phyloP scores from a whole-genome alignment of 371 early-diverging fungal species.

The Mortierella sp. region DNA sequence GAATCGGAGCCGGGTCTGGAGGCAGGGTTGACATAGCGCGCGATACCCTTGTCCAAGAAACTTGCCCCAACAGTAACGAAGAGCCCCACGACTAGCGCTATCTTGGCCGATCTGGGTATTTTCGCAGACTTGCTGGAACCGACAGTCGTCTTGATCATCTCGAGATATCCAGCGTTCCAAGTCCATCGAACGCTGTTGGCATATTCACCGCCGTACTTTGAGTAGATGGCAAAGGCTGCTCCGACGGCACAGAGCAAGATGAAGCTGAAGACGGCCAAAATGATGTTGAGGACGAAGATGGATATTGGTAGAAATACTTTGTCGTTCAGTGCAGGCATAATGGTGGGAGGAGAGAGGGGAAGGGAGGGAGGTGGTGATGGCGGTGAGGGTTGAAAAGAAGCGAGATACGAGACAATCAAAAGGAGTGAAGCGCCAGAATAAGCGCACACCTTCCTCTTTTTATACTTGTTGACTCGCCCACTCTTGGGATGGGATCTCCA shows the following conservation, averaged over 20 bases:
- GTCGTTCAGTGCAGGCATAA: too few species aligned
- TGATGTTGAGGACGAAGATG: conserved; percentile 1
- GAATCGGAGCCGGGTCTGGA: too few species aligned
- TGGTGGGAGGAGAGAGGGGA: too few species aligned
- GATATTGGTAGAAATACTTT: conserved; percentile 7
- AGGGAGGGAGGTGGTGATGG: too few species aligned
- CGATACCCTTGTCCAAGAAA: conserved; percentile 1
- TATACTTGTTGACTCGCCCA: too few species aligned
- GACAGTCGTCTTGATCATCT: conserved; percentile 6
- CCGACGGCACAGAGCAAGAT: conserved; percentile 3
- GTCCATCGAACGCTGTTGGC: conserved; percentile 26
- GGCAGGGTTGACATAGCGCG: conserved; percentile 2
- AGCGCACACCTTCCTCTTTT: too few species aligned
- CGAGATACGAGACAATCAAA: too few species aligned
- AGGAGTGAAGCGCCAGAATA: too few species aligned
- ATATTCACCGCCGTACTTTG: conserved; percentile 13
- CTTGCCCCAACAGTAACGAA: conserved; percentile 3
- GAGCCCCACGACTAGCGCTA: conserved; percentile 1
- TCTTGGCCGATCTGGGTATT: background rate
- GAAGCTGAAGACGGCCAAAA: conserved; percentile 12
- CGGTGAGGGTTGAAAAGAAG: too few species aligned
- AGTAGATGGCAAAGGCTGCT: conserved; percentile 14
- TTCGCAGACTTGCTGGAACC: background rate
- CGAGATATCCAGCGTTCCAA: conserved; percentile 9
- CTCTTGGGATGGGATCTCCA: too few species aligned